Evolutionary conservation across 306 rosid genomes (phyloP).

Genomic region (Senna tora): DNA sequence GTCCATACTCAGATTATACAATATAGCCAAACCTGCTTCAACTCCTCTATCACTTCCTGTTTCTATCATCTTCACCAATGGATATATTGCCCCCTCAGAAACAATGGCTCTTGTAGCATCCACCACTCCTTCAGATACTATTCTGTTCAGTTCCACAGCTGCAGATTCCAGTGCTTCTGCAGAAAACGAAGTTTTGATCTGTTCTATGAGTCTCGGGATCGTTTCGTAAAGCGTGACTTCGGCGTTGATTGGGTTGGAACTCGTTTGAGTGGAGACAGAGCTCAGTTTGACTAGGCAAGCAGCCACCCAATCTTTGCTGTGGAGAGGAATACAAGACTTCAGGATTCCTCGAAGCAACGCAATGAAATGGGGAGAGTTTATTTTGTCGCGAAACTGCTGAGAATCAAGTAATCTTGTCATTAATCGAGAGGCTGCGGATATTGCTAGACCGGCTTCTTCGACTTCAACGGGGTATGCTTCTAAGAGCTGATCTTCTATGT

Average conservation of each 20-base stretch:
- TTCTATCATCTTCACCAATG: conserved; percentile 74
- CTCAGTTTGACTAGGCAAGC: conserved; percentile 78
- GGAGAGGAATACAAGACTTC: conserved; percentile 66
- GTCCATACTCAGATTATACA: conserved; percentile 83
- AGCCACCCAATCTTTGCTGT: conserved; percentile 80
- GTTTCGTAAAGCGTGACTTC: conserved; percentile 82
- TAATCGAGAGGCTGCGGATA: conserved; percentile 83
- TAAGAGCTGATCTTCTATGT: conserved; percentile 57
- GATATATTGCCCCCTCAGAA: conserved; percentile 59
- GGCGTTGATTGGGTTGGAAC: conserved; percentile 55
- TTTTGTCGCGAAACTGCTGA: conserved; percentile 46
- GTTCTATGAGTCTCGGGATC: conserved; percentile 79
- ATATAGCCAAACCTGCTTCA: conserved; percentile 75
- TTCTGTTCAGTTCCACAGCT: conserved; percentile 72
- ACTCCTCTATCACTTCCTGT: conserved; percentile 70
- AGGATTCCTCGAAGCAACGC: conserved; percentile 65
- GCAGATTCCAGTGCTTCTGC: conserved; percentile 67
- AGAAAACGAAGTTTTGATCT: conserved; percentile 64
- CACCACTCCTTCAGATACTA: conserved; percentile 76
- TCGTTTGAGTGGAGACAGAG: conserved; percentile 53
- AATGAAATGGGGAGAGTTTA: conserved; percentile 56
- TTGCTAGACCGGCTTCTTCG: conserved; percentile 89
- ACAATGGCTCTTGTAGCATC: conserved; percentile 64
- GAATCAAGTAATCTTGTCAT: conserved; percentile 66
- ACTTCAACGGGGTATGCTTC: conserved; percentile 64